phyloP scores from a whole-genome alignment of 495 filamentous ascomycete species.

The Bacidia rubella region DNA sequence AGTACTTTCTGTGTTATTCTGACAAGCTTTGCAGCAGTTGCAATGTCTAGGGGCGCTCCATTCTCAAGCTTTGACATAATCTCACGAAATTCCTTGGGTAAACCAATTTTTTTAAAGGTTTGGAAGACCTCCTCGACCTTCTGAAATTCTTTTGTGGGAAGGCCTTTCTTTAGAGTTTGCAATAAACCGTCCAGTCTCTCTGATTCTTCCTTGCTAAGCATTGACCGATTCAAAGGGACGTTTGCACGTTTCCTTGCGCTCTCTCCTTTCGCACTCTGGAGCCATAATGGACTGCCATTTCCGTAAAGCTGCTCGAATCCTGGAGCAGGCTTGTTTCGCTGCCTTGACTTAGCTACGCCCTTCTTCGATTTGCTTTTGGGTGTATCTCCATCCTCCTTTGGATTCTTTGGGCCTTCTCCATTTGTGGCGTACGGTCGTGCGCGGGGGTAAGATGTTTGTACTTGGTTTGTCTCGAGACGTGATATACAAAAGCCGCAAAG shows the following conservation, averaged over 20 bases:
- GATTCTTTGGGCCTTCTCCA: constrained; percentile 30
- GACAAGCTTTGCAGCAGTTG: constrained; percentile 35
- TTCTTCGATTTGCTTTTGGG: constrained; percentile 15
- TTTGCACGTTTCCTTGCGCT: constrained; percentile 17
- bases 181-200: constrained; percentile 29
- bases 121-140: constrained; percentile 29
- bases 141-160: constrained; percentile 31
- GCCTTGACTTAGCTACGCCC: constrained; percentile 26
- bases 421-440: constrained; percentile 43
- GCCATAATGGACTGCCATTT: constrained; percentile 22
- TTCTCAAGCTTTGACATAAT: constrained; percentile 29
- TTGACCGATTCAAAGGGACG: not conserved
- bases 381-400: constrained; percentile 32
- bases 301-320: constrained; percentile 13
- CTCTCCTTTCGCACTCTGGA: constrained; percentile 11
- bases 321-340: constrained; percentile 24
- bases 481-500: constrained; percentile 27
- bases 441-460: constrained; percentile 33
- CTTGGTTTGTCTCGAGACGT: constrained; percentile 27
- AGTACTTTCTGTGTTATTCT: constrained; percentile 33
- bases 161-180: constrained; percentile 30
- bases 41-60: constrained; percentile 31
- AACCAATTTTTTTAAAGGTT: constrained; percentile 36
- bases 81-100: constrained; percentile 37
- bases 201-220: constrained; percentile 28